Evolutionary conservation across 2,329 filamentous ascomycete genomes (phyloP).

Genomic region (Huntiella savannae): DNA sequence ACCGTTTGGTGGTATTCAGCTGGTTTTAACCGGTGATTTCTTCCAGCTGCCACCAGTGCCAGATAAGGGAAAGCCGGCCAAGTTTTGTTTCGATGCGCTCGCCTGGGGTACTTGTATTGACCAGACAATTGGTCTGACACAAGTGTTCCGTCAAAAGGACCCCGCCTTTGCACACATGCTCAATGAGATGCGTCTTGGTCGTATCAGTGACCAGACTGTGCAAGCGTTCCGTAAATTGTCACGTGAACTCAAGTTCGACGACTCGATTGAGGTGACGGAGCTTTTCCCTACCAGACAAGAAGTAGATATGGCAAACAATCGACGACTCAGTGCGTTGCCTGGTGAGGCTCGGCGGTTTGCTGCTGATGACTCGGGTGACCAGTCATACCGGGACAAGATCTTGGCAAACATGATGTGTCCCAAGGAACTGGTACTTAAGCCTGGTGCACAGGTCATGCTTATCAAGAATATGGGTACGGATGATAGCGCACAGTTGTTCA

Average conservation of each 20-base stretch:
- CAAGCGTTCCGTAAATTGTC: conserved; percentile 55
- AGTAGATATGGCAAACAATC: conserved; percentile 70
- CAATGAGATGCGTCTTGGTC: conserved; percentile 90
- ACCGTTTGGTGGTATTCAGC: conserved; percentile 87
- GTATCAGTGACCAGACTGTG: conserved; percentile 58
- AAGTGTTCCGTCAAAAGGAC: conserved; percentile 92
- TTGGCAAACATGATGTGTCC: conserved; percentile 89
- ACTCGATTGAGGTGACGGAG: conserved; percentile 57
- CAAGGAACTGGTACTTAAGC: conserved; percentile 59
- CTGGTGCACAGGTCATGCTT: conserved; percentile 95
- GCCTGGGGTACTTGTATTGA: conserved; percentile 89
- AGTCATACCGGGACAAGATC: conserved; percentile 51
- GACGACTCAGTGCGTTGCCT: conserved; percentile 50
- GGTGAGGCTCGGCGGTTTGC: conserved; percentile 51
- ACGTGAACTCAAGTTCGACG: conserved; percentile 51
- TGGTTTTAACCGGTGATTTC: conserved; percentile 92
- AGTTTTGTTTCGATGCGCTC: conserved; percentile 81
- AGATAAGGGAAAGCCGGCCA: conserved; percentile 49
- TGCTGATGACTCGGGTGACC: conserved; percentile 61
- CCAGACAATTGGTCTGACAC: conserved; percentile 85
- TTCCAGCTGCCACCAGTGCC: conserved; percentile 93
- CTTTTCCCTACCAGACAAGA: conserved; percentile 81
- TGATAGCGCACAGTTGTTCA: conserved; percentile 69
- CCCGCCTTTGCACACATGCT: conserved; percentile 79
- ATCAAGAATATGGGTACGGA: conserved; percentile 64